Evolutionary conservation across 441 rosid genomes (phyloP), one percentile per base, ranked within the genome.

Genomic region (Melianthus villosus): DNA sequence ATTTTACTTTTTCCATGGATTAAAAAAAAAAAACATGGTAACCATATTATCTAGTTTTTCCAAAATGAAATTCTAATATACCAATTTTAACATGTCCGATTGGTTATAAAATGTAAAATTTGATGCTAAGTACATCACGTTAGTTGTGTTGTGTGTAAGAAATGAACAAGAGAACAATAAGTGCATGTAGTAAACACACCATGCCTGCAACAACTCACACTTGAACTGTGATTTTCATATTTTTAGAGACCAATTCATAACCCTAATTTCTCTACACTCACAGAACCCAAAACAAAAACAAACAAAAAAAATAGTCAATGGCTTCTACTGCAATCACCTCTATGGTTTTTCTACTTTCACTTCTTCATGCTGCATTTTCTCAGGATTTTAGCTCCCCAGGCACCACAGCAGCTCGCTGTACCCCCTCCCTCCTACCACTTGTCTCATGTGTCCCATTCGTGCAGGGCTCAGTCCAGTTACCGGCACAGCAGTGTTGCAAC

Each of bases 401-500:
- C 29, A 56, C 81, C 20, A 38, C 56, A 9, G 7, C 67, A 4
- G 40, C 65, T 3, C 53, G 54, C 12, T 82, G 97, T 57, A 53
- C 63, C 12, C 61, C 86, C 0, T 53, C 44, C 29, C 70, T 82
- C 34, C 63, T 80, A 13, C 65, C 75, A 0, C 50, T 87, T 36
- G 57, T 63, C 44, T 75, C 91, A 0, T 87, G 94, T 46, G 75
- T 73, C n/a, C 79, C 93, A 3, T 87, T 59, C 31, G 86, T 77
- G 38, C 91, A 73, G 49, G 91, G 91, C 50, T 33, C 44, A 0
- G 59, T 53, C 44, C 78, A 13, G 28, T 59, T 58, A 3, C 94
- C 93, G 0, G 46, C 63, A 9, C 59, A 62, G 42, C 38, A 71
- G 2, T 87, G 97, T 65, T 77, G 97, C 23, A 45, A 70, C 61